Conservation (phyloP, 2,329 filamentous ascomycete species). For the Trichoderma sp. region DNA sequence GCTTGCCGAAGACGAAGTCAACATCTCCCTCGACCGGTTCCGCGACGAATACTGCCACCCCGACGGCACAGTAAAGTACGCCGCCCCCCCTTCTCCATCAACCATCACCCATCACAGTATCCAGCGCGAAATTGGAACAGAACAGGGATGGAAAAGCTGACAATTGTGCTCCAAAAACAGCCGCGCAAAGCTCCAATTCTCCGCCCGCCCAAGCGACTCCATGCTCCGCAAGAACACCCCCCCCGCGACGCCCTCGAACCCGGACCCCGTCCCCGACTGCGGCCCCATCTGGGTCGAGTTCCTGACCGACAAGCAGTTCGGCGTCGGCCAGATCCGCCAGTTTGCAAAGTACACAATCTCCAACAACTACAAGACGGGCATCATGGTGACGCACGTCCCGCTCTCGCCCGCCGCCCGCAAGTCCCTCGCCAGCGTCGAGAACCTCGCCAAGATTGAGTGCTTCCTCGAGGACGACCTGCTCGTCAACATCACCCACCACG, state of each 20-base stretch:
- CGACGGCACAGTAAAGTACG: constrained; percentile 75
- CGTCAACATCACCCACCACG: constrained; percentile 97
- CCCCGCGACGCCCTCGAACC: constrained; percentile 67
- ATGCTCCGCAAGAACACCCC: constrained; percentile 87
- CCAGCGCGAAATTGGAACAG: too few species aligned
- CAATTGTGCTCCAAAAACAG: constrained; percentile 49
- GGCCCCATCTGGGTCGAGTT: constrained; percentile 95
- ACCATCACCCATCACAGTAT: not conserved
- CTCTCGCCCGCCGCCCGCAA: constrained; percentile 88
- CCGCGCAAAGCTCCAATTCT: constrained; percentile 83
- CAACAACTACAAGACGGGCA: constrained; percentile 83
- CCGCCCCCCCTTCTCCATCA: constrained; percentile 2
- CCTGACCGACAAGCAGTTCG: constrained; percentile 75
- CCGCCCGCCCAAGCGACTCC: constrained; percentile 76
- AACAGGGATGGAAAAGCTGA: not conserved
- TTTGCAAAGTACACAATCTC: constrained; percentile 82
- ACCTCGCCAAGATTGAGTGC: constrained; percentile 81
- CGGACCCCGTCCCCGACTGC: constrained; percentile 71
- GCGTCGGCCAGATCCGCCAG: constrained; percentile 86
- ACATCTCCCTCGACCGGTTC: constrained; percentile 84
- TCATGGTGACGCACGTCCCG: constrained; percentile 81
- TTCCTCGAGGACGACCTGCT: constrained; percentile 95
- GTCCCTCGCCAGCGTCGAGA: constrained; percentile 75
- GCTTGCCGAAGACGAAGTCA: constrained; percentile 84
- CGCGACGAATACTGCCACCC: constrained; percentile 68